Conservation (phyloP, 2,329 filamentous ascomycete species). For the Apiospora koreana region DNA sequence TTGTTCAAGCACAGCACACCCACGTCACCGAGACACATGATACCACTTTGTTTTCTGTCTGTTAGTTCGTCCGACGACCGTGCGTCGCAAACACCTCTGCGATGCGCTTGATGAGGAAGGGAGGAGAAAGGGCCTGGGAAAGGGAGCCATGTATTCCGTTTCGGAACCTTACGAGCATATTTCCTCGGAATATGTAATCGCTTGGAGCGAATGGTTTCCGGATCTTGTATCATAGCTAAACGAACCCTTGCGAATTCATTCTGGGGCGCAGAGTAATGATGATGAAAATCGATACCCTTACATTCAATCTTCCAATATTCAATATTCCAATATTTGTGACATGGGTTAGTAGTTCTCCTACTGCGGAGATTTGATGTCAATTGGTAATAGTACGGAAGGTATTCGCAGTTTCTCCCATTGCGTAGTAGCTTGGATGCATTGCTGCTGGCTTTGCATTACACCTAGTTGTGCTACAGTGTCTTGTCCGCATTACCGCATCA, state of each 20-base stretch:
- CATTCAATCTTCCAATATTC: neutral
- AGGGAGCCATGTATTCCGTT: neutral
- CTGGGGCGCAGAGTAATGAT: neutral
- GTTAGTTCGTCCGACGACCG: neutral
- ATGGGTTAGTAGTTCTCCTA: too few species aligned
- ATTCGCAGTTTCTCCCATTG: too few species aligned
- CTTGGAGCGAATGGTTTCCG: neutral
- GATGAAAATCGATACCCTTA: neutral
- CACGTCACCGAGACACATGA: slow-evolving; percentile 5
- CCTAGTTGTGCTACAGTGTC: too few species aligned
- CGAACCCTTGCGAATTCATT: neutral
- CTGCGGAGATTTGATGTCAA: too few species aligned
- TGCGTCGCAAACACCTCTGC: neutral
- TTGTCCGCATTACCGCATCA: too few species aligned
- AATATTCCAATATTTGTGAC: too few species aligned
- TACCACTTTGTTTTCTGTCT: slow-evolving; percentile 3
- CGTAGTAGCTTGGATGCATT: too few species aligned
- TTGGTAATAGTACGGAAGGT: too few species aligned
- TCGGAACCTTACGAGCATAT: neutral
- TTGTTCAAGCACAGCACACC: neutral
- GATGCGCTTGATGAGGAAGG: neutral
- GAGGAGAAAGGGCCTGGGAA: neutral
- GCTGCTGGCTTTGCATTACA: too few species aligned
- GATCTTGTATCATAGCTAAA: neutral
- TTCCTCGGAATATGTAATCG: neutral